Percentiles rank a stretch among this genome's conserved stretches.
These are phyloP conservation scores for Apiospora marii DNA, from an alignment of 2,329 filamentous ascomycete species.

Conservation along the genomic window DNA sequence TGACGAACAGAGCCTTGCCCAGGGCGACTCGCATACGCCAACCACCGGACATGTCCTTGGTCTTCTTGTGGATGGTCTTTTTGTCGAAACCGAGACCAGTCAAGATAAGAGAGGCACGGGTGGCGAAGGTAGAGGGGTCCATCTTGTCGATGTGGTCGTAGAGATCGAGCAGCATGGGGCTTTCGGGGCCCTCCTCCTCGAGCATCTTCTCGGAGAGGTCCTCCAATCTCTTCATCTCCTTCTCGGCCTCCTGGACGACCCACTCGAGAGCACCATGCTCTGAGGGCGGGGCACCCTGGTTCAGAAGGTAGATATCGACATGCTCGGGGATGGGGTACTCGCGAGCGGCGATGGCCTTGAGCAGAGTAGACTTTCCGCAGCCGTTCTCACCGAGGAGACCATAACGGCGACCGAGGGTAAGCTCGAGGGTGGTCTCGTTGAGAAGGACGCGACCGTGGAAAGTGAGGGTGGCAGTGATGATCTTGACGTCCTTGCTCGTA, in stretches of 20 bases:
- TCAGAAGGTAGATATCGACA: constrained; percentile 97
- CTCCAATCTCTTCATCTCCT: constrained; percentile 90
- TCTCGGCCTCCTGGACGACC: constrained; percentile 91
- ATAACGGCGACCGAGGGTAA: constrained; percentile 92
- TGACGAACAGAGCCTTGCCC: constrained; percentile 97
- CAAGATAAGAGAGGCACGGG: constrained; percentile 93
- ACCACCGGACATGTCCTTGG: constrained; percentile 99
- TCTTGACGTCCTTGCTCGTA: constrained; percentile 94
- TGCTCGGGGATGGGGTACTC: constrained; percentile 97
- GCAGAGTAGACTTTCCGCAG: constrained; percentile 96
- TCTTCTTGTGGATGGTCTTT: constrained; percentile 97
- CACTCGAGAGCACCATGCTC: constrained; percentile 94
- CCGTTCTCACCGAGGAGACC: constrained; percentile 98
- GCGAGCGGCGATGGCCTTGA: constrained; percentile 92
- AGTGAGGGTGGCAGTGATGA: constrained; percentile 89
- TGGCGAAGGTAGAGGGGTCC: constrained; percentile 97
- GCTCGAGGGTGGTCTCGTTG: constrained; percentile 90
- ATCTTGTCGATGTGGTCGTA: constrained; percentile 99
- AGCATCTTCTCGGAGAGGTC: constrained; percentile 87
- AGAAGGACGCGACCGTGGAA: constrained; percentile 98
- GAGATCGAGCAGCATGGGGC: constrained; percentile 87
- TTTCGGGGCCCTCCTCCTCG: constrained; percentile 91
- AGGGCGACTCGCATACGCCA: constrained; percentile 99
- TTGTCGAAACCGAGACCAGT: constrained; percentile 99
- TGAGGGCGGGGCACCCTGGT: constrained; percentile 91